Percentiles rank a stretch among this genome's conserved stretches.
These are phyloP conservation scores for Trametes maxima DNA, from an alignment of 768 basidiomycete genomes.

Conservation along the genomic window DNA sequence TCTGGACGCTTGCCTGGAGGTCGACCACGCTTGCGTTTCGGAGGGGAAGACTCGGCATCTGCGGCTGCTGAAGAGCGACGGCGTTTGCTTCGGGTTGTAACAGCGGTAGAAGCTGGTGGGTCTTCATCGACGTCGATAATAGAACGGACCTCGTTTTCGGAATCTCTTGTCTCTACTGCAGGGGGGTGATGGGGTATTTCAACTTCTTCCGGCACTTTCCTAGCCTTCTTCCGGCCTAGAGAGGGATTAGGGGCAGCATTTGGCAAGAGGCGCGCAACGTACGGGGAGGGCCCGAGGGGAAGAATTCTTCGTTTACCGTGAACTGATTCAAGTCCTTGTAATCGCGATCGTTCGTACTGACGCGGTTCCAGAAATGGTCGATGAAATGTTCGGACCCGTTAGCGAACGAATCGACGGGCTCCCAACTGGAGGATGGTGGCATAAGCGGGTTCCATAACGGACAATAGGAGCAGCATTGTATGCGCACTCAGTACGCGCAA, in stretches of 20 bases:
- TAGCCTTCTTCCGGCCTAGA: conserved; percentile 15
- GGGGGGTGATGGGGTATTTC: neutral
- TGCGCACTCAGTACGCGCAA: neutral
- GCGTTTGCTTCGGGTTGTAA: conserved; percentile 1
- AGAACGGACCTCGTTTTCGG: conserved; percentile 23
- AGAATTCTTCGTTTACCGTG: conserved; percentile 53
- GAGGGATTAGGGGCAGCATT: neutral
- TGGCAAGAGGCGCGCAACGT: conserved; percentile 8
- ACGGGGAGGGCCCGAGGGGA: conserved; percentile 65
- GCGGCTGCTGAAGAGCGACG: conserved; percentile 14
- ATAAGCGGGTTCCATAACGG: neutral
- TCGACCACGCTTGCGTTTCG: conserved; percentile 13
- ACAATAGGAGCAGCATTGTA: too few species aligned
- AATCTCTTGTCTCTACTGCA: conserved; percentile 3
- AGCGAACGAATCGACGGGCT: conserved; percentile 61
- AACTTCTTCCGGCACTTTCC: conserved; percentile 1
- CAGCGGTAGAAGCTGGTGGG: neutral
- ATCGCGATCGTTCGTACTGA: conserved; percentile 46
- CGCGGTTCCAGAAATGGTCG: conserved; percentile 41
- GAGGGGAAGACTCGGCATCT: neutral
- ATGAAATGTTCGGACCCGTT: conserved; percentile 57
- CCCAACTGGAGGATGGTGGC: conserved; percentile 54
- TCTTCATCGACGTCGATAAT: conserved; percentile 17
- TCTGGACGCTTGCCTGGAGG: conserved; percentile 11
- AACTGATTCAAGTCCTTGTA: conserved; percentile 50